Evolutionary conservation across 2,329 filamentous ascomycete species (phyloP).

Genomic region (Sporothrix phasma): DNA sequence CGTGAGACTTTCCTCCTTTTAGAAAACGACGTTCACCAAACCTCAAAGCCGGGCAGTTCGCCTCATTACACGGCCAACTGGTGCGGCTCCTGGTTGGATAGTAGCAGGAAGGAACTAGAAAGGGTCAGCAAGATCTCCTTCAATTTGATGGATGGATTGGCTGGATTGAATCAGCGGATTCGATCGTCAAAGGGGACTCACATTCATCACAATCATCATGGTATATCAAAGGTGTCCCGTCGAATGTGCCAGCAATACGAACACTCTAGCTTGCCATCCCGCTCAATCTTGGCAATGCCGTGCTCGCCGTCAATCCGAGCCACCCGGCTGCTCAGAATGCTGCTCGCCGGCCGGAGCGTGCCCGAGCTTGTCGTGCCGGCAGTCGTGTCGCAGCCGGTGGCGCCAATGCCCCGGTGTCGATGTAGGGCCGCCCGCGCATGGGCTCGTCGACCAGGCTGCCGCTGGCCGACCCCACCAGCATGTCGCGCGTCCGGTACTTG

Average conservation of each 20-base stretch:
- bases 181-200: slow-evolving; percentile 55
- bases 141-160: no score
- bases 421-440: slow-evolving; percentile 24
- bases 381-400: background rate
- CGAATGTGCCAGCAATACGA: slow-evolving; percentile 97
- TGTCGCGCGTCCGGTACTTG: slow-evolving; percentile 74
- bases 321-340: slow-evolving; percentile 49
- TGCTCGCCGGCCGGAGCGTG: slow-evolving; percentile 24
- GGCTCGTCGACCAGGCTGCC: slow-evolving; percentile 19
- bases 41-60: background rate
- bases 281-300: slow-evolving; percentile 72
- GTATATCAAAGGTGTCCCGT: slow-evolving; percentile 93
- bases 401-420: background rate
- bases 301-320: slow-evolving; percentile 60
- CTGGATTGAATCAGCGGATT: no score
- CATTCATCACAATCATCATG: slow-evolving; percentile 97
- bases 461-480: slow-evolving; percentile 30
- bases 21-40: background rate
- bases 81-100: slow-evolving; percentile 45
- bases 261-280: slow-evolving; percentile 86
- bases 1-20: background rate
- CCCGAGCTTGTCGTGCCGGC: slow-evolving; percentile 27
- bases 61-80: slow-evolving; percentile 43
- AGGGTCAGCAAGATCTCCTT: background rate
- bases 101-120: slow-evolving; percentile 50